These are phyloP conservation scores for Monsonia emarginata DNA, from an alignment of 441 rosid genomes.

Conservation along the genomic window DNA sequence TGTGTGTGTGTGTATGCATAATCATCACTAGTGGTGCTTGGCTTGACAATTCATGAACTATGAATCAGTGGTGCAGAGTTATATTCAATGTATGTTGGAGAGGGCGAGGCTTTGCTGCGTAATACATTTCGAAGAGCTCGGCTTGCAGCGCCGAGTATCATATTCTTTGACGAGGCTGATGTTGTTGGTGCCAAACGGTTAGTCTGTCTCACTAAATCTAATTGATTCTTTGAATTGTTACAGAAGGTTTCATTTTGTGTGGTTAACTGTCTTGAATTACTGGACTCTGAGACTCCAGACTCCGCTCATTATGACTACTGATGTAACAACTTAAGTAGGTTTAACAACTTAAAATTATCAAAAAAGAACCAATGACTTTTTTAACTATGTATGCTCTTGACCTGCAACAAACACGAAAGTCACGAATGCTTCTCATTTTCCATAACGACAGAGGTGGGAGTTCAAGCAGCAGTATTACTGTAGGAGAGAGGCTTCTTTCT, in stretches of 20 bases:
- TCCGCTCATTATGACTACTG: too few relatives aligned
- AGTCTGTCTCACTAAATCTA: conserved; percentile 10
- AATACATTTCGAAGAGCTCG: conserved; percentile 81
- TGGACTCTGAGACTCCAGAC: not conserved
- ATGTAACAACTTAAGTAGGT: too few relatives aligned
- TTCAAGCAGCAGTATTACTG: conserved; percentile 49
- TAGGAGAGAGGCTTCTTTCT: conserved; percentile 88
- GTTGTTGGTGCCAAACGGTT: conserved; percentile 76
- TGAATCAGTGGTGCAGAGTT: conserved; percentile 78
- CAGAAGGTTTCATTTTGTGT: not conserved
- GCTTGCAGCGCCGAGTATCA: conserved; percentile 85
- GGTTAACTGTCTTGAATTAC: not conserved
- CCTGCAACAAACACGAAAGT: not conserved
- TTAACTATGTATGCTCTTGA: too few relatives aligned
- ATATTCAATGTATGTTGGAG: conserved; percentile 94
- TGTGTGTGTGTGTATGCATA: too few relatives aligned
- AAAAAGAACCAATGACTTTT: too few relatives aligned
- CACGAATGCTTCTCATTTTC: conserved; percentile 1
- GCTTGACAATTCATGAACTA: conserved; percentile 10
- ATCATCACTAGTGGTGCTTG: not conserved
- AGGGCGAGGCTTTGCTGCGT: conserved; percentile 86
- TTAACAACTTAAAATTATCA: too few relatives aligned
- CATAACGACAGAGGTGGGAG: conserved; percentile 45
- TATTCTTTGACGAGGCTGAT: conserved; percentile 91
- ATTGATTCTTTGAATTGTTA: not conserved